Conservation (phyloP, 2,329 filamentous ascomycete species). For the Aspergillus terreus region DNA sequence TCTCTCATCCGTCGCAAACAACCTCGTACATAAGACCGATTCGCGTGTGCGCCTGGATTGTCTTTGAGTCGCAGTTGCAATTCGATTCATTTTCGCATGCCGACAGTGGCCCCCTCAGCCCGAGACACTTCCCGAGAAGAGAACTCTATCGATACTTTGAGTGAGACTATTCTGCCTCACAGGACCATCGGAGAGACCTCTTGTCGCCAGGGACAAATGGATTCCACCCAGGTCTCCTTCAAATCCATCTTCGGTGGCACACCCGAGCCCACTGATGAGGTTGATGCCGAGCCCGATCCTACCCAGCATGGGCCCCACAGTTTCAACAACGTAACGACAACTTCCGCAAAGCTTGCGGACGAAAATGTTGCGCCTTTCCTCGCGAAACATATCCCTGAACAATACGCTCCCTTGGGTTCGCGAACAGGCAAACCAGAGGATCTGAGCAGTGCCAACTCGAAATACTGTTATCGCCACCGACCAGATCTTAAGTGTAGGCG, state of each 20-base stretch:
- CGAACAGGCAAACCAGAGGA: slow-evolving; percentile 27
- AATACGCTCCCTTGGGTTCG: slow-evolving; percentile 74
- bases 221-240: slow-evolving; percentile 9
- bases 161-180: too few species aligned
- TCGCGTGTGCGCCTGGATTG: too few species aligned
- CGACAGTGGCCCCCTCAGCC: too few species aligned
- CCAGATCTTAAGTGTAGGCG: slow-evolving; percentile 91
- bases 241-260: slow-evolving; percentile 21
- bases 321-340: slow-evolving; percentile 37
- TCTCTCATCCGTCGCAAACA: background rate
- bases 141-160: too few species aligned
- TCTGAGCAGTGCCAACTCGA: slow-evolving; percentile 63
- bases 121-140: too few species aligned
- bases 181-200: background rate
- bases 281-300: slow-evolving; percentile 19
- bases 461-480: slow-evolving; percentile 91
- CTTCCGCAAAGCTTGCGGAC: slow-evolving; percentile 61
- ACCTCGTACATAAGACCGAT: too few species aligned
- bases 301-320: slow-evolving; percentile 21
- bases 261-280: slow-evolving; percentile 12
- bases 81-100: too few species aligned
- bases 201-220: background rate
- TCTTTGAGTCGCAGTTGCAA: too few species aligned
- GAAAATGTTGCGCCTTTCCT: slow-evolving; percentile 85
- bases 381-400: slow-evolving; percentile 80